phyloP scores from a whole-genome alignment of 371 early-diverging fungal species.

The Mortierella sp. region DNA sequence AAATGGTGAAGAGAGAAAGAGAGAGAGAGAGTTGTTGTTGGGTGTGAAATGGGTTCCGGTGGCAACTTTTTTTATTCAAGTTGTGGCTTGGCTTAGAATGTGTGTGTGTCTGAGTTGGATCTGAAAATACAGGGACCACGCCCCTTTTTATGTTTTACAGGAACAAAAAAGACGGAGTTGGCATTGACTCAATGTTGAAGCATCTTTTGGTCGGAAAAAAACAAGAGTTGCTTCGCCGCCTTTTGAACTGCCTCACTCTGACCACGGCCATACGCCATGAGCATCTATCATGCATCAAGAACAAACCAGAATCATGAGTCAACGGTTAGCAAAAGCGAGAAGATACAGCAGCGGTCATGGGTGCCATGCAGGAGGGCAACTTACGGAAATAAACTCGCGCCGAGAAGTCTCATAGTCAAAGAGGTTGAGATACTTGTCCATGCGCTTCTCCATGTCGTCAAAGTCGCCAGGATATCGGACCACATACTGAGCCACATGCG shows the following conservation, averaged over 20 bases:
- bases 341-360: neutral
- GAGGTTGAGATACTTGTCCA: constrained; percentile 40
- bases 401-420: constrained; percentile 50
- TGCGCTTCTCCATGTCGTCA: constrained; percentile 31
- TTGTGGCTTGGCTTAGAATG: neutral
- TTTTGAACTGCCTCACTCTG: constrained; percentile 7
- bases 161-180: neutral
- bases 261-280: constrained; percentile 26
- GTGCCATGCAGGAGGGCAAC: neutral
- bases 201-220: constrained; percentile 43
- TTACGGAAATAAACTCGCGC: constrained; percentile 40
- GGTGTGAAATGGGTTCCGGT: neutral
- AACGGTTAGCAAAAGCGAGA: neutral
- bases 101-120: neutral
- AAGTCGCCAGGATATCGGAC: constrained; percentile 44
- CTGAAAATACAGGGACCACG: neutral
- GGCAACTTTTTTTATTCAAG: neutral
- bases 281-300: constrained; percentile 17
- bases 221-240: constrained; percentile 23
- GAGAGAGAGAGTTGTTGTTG: neutral
- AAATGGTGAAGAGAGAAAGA: neutral
- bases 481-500: constrained; percentile 41
- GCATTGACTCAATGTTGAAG: neutral
- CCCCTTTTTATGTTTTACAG: neutral
- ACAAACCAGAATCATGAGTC: neutral